These are phyloP conservation scores for Gaillardinia entomophila DNA, from an alignment of 805 yeast species.

Conservation along the genomic window DNA sequence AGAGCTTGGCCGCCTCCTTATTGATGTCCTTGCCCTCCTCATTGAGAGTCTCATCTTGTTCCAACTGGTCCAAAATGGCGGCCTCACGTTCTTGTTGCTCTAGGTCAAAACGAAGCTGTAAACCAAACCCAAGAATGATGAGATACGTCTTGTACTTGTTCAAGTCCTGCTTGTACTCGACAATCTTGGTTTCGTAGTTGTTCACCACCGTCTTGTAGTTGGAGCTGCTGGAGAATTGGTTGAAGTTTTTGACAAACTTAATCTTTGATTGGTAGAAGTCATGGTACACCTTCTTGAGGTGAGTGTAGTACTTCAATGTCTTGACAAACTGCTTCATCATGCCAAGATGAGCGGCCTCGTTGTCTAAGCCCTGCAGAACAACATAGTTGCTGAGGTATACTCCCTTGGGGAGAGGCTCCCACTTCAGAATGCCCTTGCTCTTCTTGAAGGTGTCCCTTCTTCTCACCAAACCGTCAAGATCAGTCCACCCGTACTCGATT, in stretches of 20 bases:
- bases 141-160: slow-evolving; percentile 42
- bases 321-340: slow-evolving; percentile 40
- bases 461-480: slow-evolving; percentile 26
- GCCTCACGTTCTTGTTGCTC: slow-evolving; percentile 22
- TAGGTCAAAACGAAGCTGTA: slow-evolving; percentile 39
- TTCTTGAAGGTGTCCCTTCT: slow-evolving; percentile 24
- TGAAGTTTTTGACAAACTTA: slow-evolving; percentile 23
- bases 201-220: slow-evolving; percentile 30
- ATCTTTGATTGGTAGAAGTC: slow-evolving; percentile 25
- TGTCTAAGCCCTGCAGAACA: slow-evolving; percentile 12
- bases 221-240: slow-evolving; percentile 13
- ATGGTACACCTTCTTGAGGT: slow-evolving; percentile 28
- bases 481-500: slow-evolving; percentile 79
- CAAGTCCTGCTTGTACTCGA: slow-evolving; percentile 40
- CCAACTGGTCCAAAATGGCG: not conserved
- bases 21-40: slow-evolving; percentile 2
- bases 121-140: slow-evolving; percentile 40
- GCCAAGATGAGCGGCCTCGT: slow-evolving; percentile 25
- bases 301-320: slow-evolving; percentile 36
- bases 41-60: slow-evolving; percentile 2
- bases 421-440: slow-evolving; percentile 30
- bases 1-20: slow-evolving; percentile 2
- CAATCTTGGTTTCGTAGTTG: slow-evolving; percentile 38
- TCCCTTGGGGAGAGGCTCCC: slow-evolving; percentile 39
- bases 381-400: slow-evolving; percentile 33